Base-by-base conservation (phyloP, 2,329 filamentous ascomycete genomes). In the Dactylellina cionopaga region DNA sequence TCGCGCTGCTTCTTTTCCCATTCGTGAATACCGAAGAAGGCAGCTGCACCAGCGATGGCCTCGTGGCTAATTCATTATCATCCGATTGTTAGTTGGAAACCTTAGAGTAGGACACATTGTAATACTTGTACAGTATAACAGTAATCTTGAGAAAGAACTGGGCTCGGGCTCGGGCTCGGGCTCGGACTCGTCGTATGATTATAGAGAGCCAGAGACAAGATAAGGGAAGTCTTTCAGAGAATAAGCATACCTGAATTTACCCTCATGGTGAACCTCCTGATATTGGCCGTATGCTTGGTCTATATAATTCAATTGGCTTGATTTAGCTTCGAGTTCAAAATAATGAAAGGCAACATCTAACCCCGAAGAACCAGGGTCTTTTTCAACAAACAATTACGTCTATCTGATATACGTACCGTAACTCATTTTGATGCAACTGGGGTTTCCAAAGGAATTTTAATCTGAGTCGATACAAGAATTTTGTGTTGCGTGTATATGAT, bases 51-150 rank as follows among this genome's bases (percentile, higher is more conserved):
- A 25, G 73, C 73, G 27, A 74, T 17, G 13, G 64, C 10, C 31
- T 73, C 66, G 43, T 73, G 73, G 27, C 56, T 60, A 39, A 15
- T 63, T 37, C n/a, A n/a, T n/a, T n/a, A n/a, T n/a, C n/a, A n/a
- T n/a, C n/a, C n/a, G n/a, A 7, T 29, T 5, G 46, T 13, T 2
- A 25, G 17, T 19, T 7, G 24, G 15, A 3, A 25, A 24, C n/a
- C n/a, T n/a, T n/a, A n/a, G n/a, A n/a, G n/a, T n/a, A n/a, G n/a
- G n/a, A n/a, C n/a, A n/a, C n/a, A n/a, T n/a, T n/a, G n/a, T n/a
- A n/a, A n/a, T n/a, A n/a, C n/a, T n/a, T n/a, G n/a, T n/a, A n/a
- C n/a, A n/a, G n/a, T n/a, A n/a, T n/a, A n/a, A n/a, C n/a, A n/a
- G n/a, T n/a, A n/a, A n/a, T n/a, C n/a, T n/a, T n/a, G n/a, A n/a